These are phyloP conservation scores for Rhizopus stolonifer DNA, from an alignment of 371 early-diverging fungal species.

Conservation along the genomic window DNA sequence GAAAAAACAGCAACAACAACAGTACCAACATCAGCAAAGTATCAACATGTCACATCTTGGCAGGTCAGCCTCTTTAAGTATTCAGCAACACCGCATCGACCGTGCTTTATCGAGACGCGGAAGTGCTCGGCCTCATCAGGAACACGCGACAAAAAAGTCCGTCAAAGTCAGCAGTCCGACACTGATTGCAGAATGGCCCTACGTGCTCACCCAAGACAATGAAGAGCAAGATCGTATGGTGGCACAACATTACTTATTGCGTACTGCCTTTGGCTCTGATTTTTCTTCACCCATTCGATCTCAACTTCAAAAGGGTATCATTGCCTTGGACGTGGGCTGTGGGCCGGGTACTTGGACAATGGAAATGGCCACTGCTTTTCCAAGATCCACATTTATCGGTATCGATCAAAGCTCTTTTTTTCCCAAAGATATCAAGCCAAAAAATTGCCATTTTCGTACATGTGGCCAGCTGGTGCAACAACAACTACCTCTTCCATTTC, in stretches of 20 bases:
- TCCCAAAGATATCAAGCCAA: slow-evolving; percentile 45
- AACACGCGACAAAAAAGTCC: slow-evolving; percentile 3
- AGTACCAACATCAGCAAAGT: background rate
- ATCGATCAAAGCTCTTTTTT: slow-evolving; percentile 32
- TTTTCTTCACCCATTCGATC: slow-evolving; percentile 34
- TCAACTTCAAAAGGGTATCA: slow-evolving; percentile 35
- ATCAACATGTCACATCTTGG: background rate
- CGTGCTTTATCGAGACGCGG: background rate
- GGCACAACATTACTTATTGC: slow-evolving; percentile 47
- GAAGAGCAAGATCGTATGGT: slow-evolving; percentile 48
- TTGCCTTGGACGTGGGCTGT: slow-evolving; percentile 48
- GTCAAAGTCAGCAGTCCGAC: background rate
- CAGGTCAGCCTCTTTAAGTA: background rate
- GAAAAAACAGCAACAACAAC: slow-evolving; percentile 9
- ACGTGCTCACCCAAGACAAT: slow-evolving; percentile 32
- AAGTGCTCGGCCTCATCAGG: background rate
- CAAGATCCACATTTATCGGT: slow-evolving; percentile 43
- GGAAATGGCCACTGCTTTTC: slow-evolving; percentile 47
- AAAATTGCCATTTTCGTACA: slow-evolving; percentile 43
- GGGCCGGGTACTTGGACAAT: slow-evolving; percentile 51
- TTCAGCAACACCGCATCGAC: background rate
- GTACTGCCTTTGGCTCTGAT: slow-evolving; percentile 46
- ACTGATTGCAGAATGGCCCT: slow-evolving; percentile 21
- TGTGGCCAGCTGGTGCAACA: slow-evolving; percentile 21
- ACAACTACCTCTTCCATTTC: slow-evolving; percentile 33